phyloP scores from a whole-genome alignment of 1,284 basidiomycete species.

The Cryptococcus sp. region DNA sequence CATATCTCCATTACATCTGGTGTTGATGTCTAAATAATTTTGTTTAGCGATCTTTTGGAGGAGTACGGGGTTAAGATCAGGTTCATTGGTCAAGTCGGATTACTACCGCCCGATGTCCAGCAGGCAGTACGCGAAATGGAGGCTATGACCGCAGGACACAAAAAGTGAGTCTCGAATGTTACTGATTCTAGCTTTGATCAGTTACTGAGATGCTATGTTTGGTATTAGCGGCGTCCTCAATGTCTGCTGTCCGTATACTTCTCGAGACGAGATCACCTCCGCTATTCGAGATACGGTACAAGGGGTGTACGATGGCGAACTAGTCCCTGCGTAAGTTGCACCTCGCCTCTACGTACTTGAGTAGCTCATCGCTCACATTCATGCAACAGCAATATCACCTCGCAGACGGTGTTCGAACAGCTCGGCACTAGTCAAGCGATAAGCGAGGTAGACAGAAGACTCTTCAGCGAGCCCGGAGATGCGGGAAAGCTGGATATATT shows the following conservation, averaged over 20 bases:
- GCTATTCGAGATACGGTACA: constrained; percentile 67
- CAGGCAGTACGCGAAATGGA: constrained; percentile 74
- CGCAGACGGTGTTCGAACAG: constrained; percentile 21
- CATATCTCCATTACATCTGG: neutral
- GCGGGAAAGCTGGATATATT: constrained; percentile 71
- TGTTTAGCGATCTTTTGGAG: constrained; percentile 70
- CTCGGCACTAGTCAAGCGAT: constrained; percentile 23
- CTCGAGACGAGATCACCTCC: constrained; percentile 84
- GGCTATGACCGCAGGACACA: constrained; percentile 72
- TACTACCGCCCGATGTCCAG: constrained; percentile 77
- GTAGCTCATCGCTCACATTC: no score
- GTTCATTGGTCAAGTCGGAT: constrained; percentile 71
- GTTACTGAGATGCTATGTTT: neutral
- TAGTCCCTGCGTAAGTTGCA: constrained; percentile 46
- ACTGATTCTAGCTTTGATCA: neutral
- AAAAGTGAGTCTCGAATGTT: constrained; percentile 57
- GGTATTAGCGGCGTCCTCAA: constrained; percentile 78
- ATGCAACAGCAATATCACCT: constrained; percentile 13
- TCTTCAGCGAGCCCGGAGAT: constrained; percentile 25
- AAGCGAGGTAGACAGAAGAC: constrained; percentile 11
- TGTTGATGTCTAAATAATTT: neutral
- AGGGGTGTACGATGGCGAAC: constrained; percentile 55
- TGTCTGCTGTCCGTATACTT: constrained; percentile 91
- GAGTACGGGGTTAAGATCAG: constrained; percentile 81
- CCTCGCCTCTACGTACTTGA: neutral